These are phyloP conservation scores for Tetrastigma voinierianum DNA, from an alignment of 164 flowering plant species.

Conservation along the genomic window DNA sequence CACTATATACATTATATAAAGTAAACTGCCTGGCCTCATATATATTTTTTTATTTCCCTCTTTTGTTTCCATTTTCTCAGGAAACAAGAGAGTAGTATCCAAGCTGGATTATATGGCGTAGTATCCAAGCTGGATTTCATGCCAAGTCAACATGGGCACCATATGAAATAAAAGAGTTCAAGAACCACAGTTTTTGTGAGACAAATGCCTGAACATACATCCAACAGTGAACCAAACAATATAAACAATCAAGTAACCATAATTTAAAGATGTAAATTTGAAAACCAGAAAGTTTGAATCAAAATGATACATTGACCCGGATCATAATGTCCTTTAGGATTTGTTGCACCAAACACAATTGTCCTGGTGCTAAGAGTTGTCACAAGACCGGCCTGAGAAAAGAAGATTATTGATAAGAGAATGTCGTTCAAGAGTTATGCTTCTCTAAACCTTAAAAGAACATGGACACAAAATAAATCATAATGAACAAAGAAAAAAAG, in stretches of 20 bases:
- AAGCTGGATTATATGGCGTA: too few relatives aligned
- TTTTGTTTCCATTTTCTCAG: too few relatives aligned
- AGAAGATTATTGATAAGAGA: background rate
- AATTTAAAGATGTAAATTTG: background rate
- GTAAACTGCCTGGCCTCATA: too few relatives aligned
- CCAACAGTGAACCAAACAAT: background rate
- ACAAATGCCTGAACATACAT: too few relatives aligned
- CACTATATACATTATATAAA: too few relatives aligned
- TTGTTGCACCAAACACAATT: slow-evolving; percentile 94
- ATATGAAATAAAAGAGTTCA: too few relatives aligned
- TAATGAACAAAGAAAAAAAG: background rate
- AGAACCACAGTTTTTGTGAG: too few relatives aligned
- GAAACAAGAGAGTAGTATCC: too few relatives aligned
- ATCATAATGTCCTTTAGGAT: slow-evolving; percentile 97
- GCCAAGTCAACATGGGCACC: too few relatives aligned
- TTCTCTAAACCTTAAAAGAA: background rate
- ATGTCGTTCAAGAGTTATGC: background rate
- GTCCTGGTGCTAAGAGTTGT: slow-evolving; percentile 91
- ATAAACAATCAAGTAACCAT: background rate
- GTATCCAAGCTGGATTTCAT: too few relatives aligned
- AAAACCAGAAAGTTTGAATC: slow-evolving; percentile 1
- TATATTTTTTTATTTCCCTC: too few relatives aligned
- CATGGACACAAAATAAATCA: background rate
- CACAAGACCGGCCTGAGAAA: slow-evolving; percentile 90
- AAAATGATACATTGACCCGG: slow-evolving; percentile 75